Evolutionary conservation across 768 basidiomycete genomes (phyloP).

Genomic region (Hirschioporus abietinus): DNA sequence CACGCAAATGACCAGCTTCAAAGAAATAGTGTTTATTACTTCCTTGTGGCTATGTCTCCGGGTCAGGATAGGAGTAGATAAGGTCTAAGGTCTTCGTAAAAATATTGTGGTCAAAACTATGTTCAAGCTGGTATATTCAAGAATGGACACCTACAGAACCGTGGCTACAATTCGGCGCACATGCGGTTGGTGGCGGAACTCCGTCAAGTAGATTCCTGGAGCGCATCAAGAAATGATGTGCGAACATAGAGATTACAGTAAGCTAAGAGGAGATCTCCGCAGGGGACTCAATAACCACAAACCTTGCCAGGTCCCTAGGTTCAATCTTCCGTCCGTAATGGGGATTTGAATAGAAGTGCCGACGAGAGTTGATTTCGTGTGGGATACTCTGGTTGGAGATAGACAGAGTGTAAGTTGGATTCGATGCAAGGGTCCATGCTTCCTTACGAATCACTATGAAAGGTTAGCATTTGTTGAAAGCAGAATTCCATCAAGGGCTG

Average conservation of each 20-base stretch:
- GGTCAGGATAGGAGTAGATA: not conserved
- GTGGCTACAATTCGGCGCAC: slow-evolving; percentile 73
- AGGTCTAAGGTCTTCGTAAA: not conserved
- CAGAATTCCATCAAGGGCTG: slow-evolving; percentile 7
- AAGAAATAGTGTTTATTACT: not conserved
- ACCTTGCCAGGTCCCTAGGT: slow-evolving; percentile 94
- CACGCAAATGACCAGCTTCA: not conserved
- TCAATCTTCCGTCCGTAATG: slow-evolving; percentile 71
- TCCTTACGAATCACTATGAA: slow-evolving; percentile 63
- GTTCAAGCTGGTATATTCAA: not conserved
- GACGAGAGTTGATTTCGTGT: slow-evolving; percentile 84
- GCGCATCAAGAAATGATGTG: not conserved
- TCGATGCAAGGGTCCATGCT: slow-evolving; percentile 18
- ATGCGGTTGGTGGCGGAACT: slow-evolving; percentile 71
- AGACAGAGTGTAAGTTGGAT: slow-evolving; percentile 6
- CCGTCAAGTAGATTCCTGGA: slow-evolving; percentile 79
- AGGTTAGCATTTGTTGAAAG: slow-evolving; percentile 3
- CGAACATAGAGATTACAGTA: not conserved
- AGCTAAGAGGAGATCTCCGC: slow-evolving; percentile 1
- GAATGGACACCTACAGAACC: slow-evolving; percentile 49
- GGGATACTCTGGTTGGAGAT: slow-evolving; percentile 58
- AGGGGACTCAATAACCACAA: slow-evolving; percentile 10
- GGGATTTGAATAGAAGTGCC: slow-evolving; percentile 82
- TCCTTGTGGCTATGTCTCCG: not conserved
- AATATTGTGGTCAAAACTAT: not conserved